phyloP scores from a whole-genome alignment of 768 basidiomycete genomes.

The Chlorophyllum brunneum region DNA sequence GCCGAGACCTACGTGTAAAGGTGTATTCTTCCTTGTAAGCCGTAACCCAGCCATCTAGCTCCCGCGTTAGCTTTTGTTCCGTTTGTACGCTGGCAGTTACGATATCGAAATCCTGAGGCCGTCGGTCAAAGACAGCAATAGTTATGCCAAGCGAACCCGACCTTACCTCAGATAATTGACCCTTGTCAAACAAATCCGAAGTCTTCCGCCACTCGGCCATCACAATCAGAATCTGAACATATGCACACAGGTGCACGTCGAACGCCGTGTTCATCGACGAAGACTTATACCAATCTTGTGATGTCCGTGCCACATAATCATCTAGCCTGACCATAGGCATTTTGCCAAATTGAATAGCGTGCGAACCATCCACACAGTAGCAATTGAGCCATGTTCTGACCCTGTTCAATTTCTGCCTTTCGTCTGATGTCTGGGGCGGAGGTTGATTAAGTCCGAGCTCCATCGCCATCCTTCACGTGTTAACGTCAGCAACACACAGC shows the following conservation, averaged over 20 bases:
- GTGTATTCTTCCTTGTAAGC: constrained; percentile 36
- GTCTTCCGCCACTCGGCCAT: constrained; percentile 42
- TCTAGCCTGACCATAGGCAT: constrained; percentile 62
- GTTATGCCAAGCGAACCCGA: neutral
- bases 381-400: constrained; percentile 75
- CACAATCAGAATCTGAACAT: constrained; percentile 46
- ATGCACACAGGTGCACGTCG: constrained; percentile 48
- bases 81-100: constrained; percentile 31
- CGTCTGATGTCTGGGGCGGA: constrained; percentile 42
- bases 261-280: constrained; percentile 35
- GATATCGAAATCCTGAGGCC: constrained; percentile 30
- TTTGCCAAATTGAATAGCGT: constrained; percentile 75
- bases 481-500: constrained; percentile 1
- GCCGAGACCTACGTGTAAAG: constrained; percentile 27
- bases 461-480: constrained; percentile 54
- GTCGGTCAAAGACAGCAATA: neutral
- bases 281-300: constrained; percentile 44
- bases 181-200: constrained; percentile 9
- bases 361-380: constrained; percentile 70
- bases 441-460: constrained; percentile 67
- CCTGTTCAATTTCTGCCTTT: constrained; percentile 66
- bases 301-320: constrained; percentile 53
- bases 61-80: constrained; percentile 31
- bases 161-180: constrained; percentile 3
- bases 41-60: constrained; percentile 37